Percentiles rank a stretch among this genome's conserved stretches.
Evolutionary conservation across 306 rosid genomes (phyloP).

Genomic region (Glycine latifolia): DNA sequence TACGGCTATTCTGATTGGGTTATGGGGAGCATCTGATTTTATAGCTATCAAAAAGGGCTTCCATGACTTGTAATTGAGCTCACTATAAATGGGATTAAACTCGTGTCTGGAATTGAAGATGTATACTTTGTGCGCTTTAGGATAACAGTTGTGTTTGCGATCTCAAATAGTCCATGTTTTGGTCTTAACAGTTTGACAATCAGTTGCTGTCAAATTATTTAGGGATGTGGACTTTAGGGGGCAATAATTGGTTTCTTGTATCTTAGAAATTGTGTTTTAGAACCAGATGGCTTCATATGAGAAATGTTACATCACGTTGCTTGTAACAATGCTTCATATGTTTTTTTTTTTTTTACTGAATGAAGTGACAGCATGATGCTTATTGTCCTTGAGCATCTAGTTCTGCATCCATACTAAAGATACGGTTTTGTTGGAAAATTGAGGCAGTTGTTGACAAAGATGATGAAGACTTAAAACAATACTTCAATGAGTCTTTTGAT

Average conservation of each 20-base stretch:
- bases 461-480: conserved; percentile 57
- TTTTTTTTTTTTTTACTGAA: background rate
- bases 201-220: background rate
- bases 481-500: conserved; percentile 75
- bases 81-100: background rate
- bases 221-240: background rate
- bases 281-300: too few species aligned
- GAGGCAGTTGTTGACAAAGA: conserved; percentile 72
- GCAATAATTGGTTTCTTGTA: conserved; percentile 2
- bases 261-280: background rate
- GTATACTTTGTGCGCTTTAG: background rate
- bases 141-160: conserved; percentile 7
- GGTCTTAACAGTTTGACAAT: background rate
- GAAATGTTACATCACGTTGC: too few species aligned
- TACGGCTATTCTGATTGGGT: background rate
- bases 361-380: conserved; percentile 29
- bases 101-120: background rate
- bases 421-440: conserved; percentile 53
- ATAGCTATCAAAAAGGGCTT: background rate
- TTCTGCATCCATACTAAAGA: conserved; percentile 44
- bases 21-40: background rate
- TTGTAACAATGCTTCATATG: too few species aligned
- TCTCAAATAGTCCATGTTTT: background rate
- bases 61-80: background rate
- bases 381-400: conserved; percentile 34